Evolutionary conservation across 257 asterid species (phyloP), one percentile per base, ranked within the genome.

Genomic region (Misopates orontium): DNA sequence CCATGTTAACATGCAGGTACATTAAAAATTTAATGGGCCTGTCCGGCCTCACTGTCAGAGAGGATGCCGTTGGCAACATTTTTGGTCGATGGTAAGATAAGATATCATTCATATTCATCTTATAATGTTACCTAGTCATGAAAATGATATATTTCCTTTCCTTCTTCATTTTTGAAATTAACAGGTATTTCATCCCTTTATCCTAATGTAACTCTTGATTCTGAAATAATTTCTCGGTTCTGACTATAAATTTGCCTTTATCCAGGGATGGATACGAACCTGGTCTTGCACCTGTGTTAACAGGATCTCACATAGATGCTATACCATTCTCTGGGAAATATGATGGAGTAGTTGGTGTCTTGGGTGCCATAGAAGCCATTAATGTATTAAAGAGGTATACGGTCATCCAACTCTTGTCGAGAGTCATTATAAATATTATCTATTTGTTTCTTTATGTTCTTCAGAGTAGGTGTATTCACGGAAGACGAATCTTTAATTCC

Each of bases 311-410:
- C 76, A 78, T 80, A 66, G 97, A 93, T 68, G 99, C 97, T 57
- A 93, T 90, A 74, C 99, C 99, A 17, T 93, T 80, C 77, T 93
- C 99, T 0, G 96, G 99, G 25, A 90, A 93, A 73, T 93, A 90
- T 77, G 97, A 90, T 71, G 99, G 97, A 16, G 95, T 93, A 20
- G 85, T 93, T 73, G 99, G 99, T 20, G 99, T 93, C 32, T 76
- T 93, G 80, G 97, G 99, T 80, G 99, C 97, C 51, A 86, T 87
- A 47, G 99, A 93, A 85, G 95, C 99, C 81, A 80, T 93, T 71
- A 88, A 88, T 71, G 95, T 84, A 23, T 85, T 93, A 28, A 86
- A 87, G 66, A 73, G 92, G 98, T 88, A 75, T 44, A 80, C 62
- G 47, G 40, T 51, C 23, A 41, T 42, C 54, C 19, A 10, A 58